These are phyloP conservation scores for Globisporangium spinosum DNA, from an alignment of 352 stramenopile species.

Conservation along the genomic window DNA sequence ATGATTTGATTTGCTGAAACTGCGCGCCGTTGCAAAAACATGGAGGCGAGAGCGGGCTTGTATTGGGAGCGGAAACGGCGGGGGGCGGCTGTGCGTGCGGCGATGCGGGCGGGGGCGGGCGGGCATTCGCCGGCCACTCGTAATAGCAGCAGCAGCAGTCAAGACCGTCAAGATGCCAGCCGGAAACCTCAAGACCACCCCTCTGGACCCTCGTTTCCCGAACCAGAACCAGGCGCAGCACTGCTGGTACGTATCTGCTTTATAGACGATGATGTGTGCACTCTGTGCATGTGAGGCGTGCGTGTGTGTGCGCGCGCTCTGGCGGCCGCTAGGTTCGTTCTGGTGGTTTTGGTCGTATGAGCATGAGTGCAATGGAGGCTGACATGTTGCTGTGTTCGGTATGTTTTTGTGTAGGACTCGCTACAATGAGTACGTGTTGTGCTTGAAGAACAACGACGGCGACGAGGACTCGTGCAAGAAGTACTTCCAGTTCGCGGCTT, in stretches of 20 bases:
- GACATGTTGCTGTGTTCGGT: slow-evolving; percentile 1
- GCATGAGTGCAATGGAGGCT: background rate
- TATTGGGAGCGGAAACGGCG: slow-evolving; percentile 7
- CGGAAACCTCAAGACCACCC: slow-evolving; percentile 77
- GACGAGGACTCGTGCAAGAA: slow-evolving; percentile 91
- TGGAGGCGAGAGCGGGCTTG: slow-evolving; percentile 6
- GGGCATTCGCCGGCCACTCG: slow-evolving; percentile 22
- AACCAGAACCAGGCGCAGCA: slow-evolving; percentile 88
- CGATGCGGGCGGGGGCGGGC: background rate
- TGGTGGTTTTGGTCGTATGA: background rate
- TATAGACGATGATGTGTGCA: background rate
- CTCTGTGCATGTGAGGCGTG: background rate
- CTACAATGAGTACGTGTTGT: slow-evolving; percentile 98
- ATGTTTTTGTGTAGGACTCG: slow-evolving; percentile 53
- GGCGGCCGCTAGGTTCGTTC: background rate
- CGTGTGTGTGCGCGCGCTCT: background rate
- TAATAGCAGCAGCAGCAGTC: slow-evolving; percentile 8
- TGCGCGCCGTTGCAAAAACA: slow-evolving; percentile 35
- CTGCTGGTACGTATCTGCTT: slow-evolving; percentile 53
- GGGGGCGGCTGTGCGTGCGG: background rate
- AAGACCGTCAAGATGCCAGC: slow-evolving; percentile 36
- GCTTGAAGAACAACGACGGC: slow-evolving; percentile 93
- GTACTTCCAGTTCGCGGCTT: slow-evolving; percentile 65
- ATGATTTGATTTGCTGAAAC: slow-evolving; percentile 29
- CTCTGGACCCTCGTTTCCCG: slow-evolving; percentile 82